These are phyloP conservation scores for Pterulicium gracile DNA, from an alignment of 1,284 basidiomycete species.

Conservation along the genomic window DNA sequence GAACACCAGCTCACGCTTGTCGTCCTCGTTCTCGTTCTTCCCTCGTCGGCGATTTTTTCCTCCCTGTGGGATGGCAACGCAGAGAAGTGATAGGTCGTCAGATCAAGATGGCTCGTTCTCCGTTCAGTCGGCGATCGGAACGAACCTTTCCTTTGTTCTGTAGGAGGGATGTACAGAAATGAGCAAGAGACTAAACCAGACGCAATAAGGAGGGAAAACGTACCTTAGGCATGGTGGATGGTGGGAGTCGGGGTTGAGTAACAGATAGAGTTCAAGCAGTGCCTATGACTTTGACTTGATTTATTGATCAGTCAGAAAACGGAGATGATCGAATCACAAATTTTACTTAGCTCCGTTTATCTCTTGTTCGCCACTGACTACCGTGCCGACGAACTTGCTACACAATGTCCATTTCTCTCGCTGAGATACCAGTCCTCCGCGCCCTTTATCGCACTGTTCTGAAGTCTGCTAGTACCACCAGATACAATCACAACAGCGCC, in stretches of 20 bases:
- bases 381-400: no score
- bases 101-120: conserved; percentile 1
- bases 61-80: conserved; percentile 46
- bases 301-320: no score
- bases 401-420: no score
- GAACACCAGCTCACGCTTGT: conserved; percentile 98
- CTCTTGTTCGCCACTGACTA: no score
- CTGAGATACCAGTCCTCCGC: neutral
- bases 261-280: no score
- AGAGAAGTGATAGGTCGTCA: conserved; percentile 2
- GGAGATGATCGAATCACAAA: no score
- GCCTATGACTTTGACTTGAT: no score
- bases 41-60: conserved; percentile 99
- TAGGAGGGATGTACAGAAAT: conserved; percentile 6
- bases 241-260: neutral
- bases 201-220: neutral
- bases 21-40: conserved; percentile 98
- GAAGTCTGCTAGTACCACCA: conserved; percentile 18
- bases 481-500: conserved; percentile 23
- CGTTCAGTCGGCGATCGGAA: neutral
- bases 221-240: neutral
- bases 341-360: no score
- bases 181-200: conserved; percentile 4
- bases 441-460: conserved; percentile 15
- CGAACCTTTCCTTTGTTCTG: conserved; percentile 78